Percentiles rank a stretch among this genome's conserved stretches.
Conservation (phyloP, 768 basidiomycete species). For the Gymnopilus dilepis region DNA sequence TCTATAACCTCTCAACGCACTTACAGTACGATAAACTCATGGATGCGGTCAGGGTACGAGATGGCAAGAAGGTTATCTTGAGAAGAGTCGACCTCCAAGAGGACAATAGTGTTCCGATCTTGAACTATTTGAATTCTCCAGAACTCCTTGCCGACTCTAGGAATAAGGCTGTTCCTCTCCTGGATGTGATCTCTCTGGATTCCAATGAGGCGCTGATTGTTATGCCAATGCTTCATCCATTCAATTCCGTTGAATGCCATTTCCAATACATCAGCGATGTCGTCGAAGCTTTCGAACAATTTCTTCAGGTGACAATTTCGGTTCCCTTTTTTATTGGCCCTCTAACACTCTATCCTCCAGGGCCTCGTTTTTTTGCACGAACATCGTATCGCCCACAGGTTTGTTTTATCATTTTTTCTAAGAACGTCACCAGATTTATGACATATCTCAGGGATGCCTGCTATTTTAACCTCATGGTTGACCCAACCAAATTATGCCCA, state of each 20-base stretch:
- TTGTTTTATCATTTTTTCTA: background rate
- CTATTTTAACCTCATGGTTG: slow-evolving; percentile 26
- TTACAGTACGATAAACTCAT: slow-evolving; percentile 16
- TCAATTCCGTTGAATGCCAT: slow-evolving; percentile 24
- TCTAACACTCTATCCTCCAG: background rate
- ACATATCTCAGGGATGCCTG: slow-evolving; percentile 21
- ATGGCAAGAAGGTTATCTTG: slow-evolving; percentile 22
- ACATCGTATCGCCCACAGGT: slow-evolving; percentile 26
- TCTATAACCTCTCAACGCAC: background rate
- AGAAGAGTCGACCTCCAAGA: slow-evolving; percentile 15
- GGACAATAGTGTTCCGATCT: slow-evolving; percentile 6
- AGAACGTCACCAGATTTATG: background rate
- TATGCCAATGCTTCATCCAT: slow-evolving; percentile 39
- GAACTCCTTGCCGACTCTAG: slow-evolving; percentile 13
- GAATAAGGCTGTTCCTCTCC: slow-evolving; percentile 21
- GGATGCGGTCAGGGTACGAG: slow-evolving; percentile 20
- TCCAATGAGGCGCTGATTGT: slow-evolving; percentile 31
- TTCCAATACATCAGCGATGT: slow-evolving; percentile 27
- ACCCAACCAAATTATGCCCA: slow-evolving; percentile 23
- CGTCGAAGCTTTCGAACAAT: slow-evolving; percentile 27
- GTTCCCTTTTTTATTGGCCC: too few relatives aligned
- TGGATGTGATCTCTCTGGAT: slow-evolving; percentile 13
- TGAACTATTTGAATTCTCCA: slow-evolving; percentile 13
- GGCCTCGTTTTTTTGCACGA: slow-evolving; percentile 24
- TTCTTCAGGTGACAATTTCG: slow-evolving; percentile 17